These are phyloP conservation scores for Corrigiola litoralis DNA, from an alignment of 179 eudicot genomes.

Conservation along the genomic window DNA sequence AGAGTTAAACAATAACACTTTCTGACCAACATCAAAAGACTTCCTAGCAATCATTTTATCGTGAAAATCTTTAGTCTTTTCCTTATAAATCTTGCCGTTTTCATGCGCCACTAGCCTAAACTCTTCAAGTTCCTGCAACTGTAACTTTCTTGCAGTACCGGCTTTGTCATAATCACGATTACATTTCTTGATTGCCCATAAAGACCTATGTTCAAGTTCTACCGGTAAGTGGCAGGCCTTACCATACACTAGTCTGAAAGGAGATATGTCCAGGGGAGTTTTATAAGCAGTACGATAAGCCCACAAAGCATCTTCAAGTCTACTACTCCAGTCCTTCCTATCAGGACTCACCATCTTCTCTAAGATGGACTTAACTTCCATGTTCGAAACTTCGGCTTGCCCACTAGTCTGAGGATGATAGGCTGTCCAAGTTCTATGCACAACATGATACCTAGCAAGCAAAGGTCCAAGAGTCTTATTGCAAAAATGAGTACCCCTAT, in stretches of 20 bases:
- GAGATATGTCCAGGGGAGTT: background rate
- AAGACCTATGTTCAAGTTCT: background rate
- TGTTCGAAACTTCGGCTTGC: background rate
- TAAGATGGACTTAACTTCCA: background rate
- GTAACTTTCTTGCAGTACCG: background rate
- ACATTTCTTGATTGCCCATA: background rate
- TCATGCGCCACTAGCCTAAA: background rate
- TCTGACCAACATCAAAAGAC: background rate
- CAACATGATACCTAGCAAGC: background rate
- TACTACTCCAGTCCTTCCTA: background rate
- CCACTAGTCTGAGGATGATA: background rate
- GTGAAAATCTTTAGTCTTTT: background rate
- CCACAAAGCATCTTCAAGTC: background rate
- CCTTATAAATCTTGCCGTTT: background rate
- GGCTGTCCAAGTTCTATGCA: background rate
- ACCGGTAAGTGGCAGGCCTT: background rate
- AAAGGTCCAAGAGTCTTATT: background rate
- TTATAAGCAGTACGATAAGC: background rate
- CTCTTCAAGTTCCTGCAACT: background rate
- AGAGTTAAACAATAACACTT: background rate
- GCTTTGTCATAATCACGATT: background rate
- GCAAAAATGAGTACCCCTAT: background rate
- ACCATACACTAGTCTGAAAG: background rate
- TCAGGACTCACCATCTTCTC: background rate
- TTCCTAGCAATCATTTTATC: background rate